Evolutionary conservation across 768 basidiomycete species (phyloP), one percentile per base, ranked within the genome.

Genomic region (Sistotremastrum suecicum): DNA sequence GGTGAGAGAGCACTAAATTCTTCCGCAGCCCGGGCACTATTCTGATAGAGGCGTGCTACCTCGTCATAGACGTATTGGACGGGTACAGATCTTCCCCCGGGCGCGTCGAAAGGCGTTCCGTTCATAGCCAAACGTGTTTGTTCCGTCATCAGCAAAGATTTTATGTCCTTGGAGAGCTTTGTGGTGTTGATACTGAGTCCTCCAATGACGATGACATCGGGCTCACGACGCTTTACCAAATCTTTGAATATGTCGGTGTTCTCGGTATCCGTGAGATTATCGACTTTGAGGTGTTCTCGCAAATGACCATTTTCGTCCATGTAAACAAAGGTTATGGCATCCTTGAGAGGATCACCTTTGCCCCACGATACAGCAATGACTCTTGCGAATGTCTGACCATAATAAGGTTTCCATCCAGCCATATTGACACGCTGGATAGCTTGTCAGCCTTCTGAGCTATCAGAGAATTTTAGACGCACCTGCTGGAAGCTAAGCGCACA

Each of bases 331-430:
- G 79, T 75, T 45, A 97, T 83, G 5, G 82, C 80, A 60, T 99
- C 94, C 56, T 84, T 85, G 55, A 83, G 79, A 36, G 89, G 87
- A 54, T 95, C 91, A 35, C 95, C 95, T 63, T 86, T 83, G 35
- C 95, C 95, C 80, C 89, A 91, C 5, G 92, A 94, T 47, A 94
- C 62, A 3, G 92, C 87, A 37, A 99, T 71, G 20, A 98, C 89
- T 20, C 20, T 20, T 60, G 80, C 71, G 41, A 91, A 63, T 37
- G 74, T 66, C 56, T 87, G 76, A 8, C 86, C 90, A 44, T 70
- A 64, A 46, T 75, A 62, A 4, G 74, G 74, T 29, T 63, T 58
- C 54, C 75, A 91, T 1, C 92, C 86, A 5, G 82, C 83, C 6
- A 83, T 77, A 57, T 92, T 82, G 53, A 90, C 72, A 44, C 87